Conservation (phyloP, 192 early-diverging fungal species). For the Phlyctochytrium bullatum region DNA sequence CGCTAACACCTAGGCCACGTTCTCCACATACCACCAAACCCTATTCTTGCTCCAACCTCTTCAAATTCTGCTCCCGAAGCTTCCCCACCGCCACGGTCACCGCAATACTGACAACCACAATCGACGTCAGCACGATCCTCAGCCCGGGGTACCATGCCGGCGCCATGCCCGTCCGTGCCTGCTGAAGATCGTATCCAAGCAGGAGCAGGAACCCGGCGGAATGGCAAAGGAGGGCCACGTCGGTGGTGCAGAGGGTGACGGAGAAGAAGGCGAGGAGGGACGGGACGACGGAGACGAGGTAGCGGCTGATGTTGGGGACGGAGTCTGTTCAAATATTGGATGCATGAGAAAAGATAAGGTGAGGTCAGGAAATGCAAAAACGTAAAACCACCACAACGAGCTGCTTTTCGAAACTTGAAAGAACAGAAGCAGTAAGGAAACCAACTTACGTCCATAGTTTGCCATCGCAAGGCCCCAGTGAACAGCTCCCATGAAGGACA, state of each 20-base stretch:
- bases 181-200: neutral
- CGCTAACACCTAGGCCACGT: too few relatives aligned
- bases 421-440: too few relatives aligned
- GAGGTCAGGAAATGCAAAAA: too few relatives aligned
- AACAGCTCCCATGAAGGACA: conserved; percentile 26
- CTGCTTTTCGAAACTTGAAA: too few relatives aligned
- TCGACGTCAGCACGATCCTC: conserved; percentile 2
- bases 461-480: conserved; percentile 32
- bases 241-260: neutral
- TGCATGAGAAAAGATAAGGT: too few relatives aligned
- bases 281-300: neutral
- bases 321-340: neutral
- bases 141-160: conserved; percentile 15
- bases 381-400: too few relatives aligned
- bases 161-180: neutral
- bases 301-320: neutral
- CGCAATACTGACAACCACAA: conserved; percentile 3
- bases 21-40: too few relatives aligned
- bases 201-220: conserved; percentile 2
- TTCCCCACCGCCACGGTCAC: neutral
- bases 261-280: conserved; percentile 7
- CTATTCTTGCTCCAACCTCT: too few relatives aligned
- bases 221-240: neutral
- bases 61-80: too few relatives aligned
- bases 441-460: conserved; percentile 13